Base-by-base conservation (phyloP, 1,284 basidiomycete genomes). In the Filobasidium uniguttulatum region DNA sequence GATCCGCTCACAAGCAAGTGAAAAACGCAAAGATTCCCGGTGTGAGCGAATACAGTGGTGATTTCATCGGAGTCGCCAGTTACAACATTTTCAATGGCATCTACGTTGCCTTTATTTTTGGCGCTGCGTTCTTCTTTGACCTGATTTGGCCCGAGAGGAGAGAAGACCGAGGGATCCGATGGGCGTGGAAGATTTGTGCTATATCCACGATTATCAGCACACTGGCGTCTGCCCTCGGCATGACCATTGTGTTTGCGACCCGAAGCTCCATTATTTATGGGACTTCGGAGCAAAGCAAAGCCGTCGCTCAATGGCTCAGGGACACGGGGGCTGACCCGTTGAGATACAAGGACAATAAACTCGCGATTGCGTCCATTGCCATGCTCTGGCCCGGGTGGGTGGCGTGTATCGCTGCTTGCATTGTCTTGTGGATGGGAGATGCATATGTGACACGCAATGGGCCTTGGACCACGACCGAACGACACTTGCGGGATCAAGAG, bases 51-150 rank as follows among this genome's bases (percentile, higher is more conserved):
- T 43, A 26, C 25, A 43, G 40, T 26, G 40, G 40, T 3, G 40
- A 43, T n/a, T 43, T 17, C 7, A 43, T 43, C 40, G 40, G 40
- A 7, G 40, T 43, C 5, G 40, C 40, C 2, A 26, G 22, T 23
- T 43, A 43, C 23, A 43, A 43, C 40, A 43, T 43, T 26, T 43
- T 43, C 40, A 43, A 43, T 26, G 40, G 40, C 3, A 43, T 43
- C 23, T 43, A 17, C 26, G 40, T 43, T 6, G 40, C 40, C 12
- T 43, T 43, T 19, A 20, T 43, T 26, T 43, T 43, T 28, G 40
- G 40, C 15, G 40, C 40, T 4, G 40, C 40, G 3, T 43, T 43
- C 19, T 43, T 43, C 23, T 43, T 43, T 26, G 40, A 43, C 40
- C 26, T 43, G 25, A 43, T 43, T 26, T 43, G 15, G 9, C 40